Base-by-base conservation (phyloP, 768 basidiomycete species). In the Phlebiopsis gigantea region DNA sequence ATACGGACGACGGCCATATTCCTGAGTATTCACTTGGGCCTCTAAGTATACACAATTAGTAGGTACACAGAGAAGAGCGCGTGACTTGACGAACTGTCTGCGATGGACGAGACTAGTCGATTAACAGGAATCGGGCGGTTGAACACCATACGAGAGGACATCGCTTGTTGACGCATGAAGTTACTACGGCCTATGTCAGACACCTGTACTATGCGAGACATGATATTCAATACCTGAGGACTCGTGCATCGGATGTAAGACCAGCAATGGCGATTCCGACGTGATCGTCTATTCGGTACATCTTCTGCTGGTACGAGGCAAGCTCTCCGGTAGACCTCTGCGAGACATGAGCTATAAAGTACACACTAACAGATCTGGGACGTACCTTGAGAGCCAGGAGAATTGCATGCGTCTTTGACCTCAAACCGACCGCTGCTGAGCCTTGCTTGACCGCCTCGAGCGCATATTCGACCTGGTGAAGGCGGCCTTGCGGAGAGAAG, bases 391-490 rank as follows among this genome's bases (percentile, higher is more conserved):
- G 75, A 14, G 95, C 94, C 49, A 99, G 75, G 22, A 99, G 77
- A 30, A 99, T 80, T 17, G 93, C 85, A 73, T 98, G 97, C 1
- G 92, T 97, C 76, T 95, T 93, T 54, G 93, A 96, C 63, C 94
- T 82, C 66, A 99, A 71, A 51, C 97, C 97, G 46, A 99, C 95
- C 42, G 93, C 95, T n/a, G 97, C 97, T 58, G 95, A 98, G 61
- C 97, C 97, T 69, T 98, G 97, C 79, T 99, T 99, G 63, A 99
- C 96, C 57, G 97, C 97, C 74, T 99, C 97, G 53, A 98, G 85
- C 1, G 97, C 95, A 82, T 99, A 97, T 74, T 97, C 95, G 64
- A 97, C 94, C 70, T 97, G 93, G 72, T 98, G 96, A 51, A 98
- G 80, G 42, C 96, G 88, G 57, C 96, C 94, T 78, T 97, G 96